Evolutionary conservation across 306 rosid species (phyloP).

Genomic region (Sophora flavescens): DNA sequence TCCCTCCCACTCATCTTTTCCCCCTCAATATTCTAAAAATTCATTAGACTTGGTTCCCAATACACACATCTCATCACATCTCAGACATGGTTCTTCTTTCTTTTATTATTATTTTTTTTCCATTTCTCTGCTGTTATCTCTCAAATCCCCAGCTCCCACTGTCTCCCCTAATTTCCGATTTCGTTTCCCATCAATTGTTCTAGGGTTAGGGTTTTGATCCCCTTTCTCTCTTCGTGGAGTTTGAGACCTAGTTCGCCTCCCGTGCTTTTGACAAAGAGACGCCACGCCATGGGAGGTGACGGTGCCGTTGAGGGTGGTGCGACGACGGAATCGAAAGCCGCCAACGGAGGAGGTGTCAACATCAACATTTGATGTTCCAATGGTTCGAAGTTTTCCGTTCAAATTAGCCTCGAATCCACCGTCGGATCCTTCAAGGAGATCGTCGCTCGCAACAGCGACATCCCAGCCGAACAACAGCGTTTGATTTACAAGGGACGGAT

Average conservation of each 20-base stretch:
- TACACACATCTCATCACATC: no score
- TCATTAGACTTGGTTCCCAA: no score
- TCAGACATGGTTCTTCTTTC: no score
- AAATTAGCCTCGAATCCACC: conserved; percentile 59
- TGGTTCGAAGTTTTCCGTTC: conserved; percentile 75
- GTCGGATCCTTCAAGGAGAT: conserved; percentile 67
- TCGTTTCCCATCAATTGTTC: conserved; percentile 25
- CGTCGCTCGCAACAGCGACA: conserved; percentile 62
- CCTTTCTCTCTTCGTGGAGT: not conserved
- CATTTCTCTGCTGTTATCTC: conserved; percentile 34
- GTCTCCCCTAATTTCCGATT: conserved; percentile 7
- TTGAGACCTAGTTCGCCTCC: conserved; percentile 43
- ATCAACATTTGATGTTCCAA: conserved; percentile 77
- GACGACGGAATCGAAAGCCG: conserved; percentile 47
- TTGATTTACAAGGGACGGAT: conserved; percentile 93
- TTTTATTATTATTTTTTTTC: not conserved
- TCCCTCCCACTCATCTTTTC: no score
- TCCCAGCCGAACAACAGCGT: conserved; percentile 76
- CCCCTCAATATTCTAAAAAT: no score
- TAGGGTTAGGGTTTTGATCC: conserved; percentile 46
- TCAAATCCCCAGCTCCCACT: conserved; percentile 9
- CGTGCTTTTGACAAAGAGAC: conserved; percentile 41
- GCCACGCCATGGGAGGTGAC: conserved; percentile 68
- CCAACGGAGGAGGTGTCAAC: conserved; percentile 54
- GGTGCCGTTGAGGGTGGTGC: no score